A percentile compares a stretch with the other conserved stretches of the same genome.
These are phyloP conservation scores for Wickerhamiella slavikovae DNA, from an alignment of 805 yeast species.

Conservation along the genomic window DNA sequence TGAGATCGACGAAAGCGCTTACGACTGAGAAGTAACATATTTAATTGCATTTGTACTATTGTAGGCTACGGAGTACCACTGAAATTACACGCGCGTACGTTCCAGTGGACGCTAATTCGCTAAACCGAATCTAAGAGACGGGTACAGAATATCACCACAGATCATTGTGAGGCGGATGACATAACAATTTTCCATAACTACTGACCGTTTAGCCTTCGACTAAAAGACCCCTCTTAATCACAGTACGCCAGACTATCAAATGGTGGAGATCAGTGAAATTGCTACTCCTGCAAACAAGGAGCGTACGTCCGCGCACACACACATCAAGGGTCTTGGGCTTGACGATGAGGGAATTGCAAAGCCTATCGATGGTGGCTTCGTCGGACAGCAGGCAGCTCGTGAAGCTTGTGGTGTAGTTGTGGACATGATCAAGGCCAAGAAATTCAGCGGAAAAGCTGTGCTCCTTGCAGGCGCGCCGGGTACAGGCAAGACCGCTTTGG, in stretches of 20 bases:
- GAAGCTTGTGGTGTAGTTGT: constrained; percentile 87
- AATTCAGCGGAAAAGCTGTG: constrained; percentile 91
- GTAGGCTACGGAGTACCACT: not conserved
- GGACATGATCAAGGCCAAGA: constrained; percentile 77
- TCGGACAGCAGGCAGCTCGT: constrained; percentile 49
- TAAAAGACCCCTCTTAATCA: not conserved
- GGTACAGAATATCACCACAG: too few relatives aligned
- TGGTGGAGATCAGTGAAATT: constrained; percentile 67
- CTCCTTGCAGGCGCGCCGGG: constrained; percentile 95
- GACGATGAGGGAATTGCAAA: constrained; percentile 81
- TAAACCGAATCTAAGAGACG: too few relatives aligned
- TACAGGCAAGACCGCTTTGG: constrained; percentile 94
- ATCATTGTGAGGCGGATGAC: too few relatives aligned
- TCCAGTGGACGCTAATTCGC: too few relatives aligned
- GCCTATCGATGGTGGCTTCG: constrained; percentile 71
- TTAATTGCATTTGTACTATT: not conserved
- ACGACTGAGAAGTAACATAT: not conserved
- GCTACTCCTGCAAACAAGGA: constrained; percentile 37
- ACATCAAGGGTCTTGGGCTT: constrained; percentile 82
- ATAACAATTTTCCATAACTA: too few relatives aligned
- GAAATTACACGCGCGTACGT: not conserved
- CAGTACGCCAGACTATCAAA: constrained; percentile 13
- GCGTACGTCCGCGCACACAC: constrained; percentile 91
- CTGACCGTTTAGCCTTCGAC: not conserved
- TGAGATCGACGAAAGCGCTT: constrained; percentile 3